phyloP scores from a whole-genome alignment of 176 grass and related monocot species.

The Melocanna baccifera region DNA sequence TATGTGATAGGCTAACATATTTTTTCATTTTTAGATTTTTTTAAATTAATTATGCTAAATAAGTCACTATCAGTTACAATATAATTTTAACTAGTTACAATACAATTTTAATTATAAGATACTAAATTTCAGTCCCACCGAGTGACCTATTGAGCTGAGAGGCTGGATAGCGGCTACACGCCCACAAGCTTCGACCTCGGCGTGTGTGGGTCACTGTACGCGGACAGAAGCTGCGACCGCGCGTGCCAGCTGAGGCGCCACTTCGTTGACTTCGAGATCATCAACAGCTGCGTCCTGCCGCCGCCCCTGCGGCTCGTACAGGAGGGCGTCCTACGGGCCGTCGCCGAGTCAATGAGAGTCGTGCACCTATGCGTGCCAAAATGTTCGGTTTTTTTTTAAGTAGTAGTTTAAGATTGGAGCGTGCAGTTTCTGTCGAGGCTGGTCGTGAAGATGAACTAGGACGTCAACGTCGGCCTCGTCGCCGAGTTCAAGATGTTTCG shows the following conservation, averaged over 20 bases:
- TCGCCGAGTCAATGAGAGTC: slow-evolving; percentile 48
- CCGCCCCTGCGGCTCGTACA: slow-evolving; percentile 49
- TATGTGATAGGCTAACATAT: no score
- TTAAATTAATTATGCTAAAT: no score
- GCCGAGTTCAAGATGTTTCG: slow-evolving; percentile 57
- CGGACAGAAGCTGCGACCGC: slow-evolving; percentile 32
- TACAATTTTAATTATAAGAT: no score
- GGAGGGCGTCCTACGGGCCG: slow-evolving; percentile 46
- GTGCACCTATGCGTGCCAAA: not conserved
- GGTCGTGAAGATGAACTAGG: slow-evolving; percentile 69
- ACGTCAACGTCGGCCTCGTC: slow-evolving; percentile 62
- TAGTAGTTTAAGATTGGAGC: not conserved
- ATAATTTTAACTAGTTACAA: no score
- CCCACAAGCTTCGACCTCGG: slow-evolving; percentile 55
- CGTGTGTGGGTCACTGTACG: slow-evolving; percentile 59
- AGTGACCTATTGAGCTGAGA: no score
- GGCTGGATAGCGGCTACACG: slow-evolving; percentile 41
- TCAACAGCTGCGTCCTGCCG: slow-evolving; percentile 51
- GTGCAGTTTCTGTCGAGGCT: slow-evolving; percentile 56
- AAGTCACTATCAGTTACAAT: no score
- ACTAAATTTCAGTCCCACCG: no score
- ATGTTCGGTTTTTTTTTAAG: not conserved
- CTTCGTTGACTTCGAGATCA: slow-evolving; percentile 64
- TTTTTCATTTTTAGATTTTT: no score
- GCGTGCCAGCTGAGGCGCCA: slow-evolving; percentile 48